Evolutionary conservation across 1,139 yeast species (phyloP), one percentile per base, ranked within the genome.

Genomic region (Meyerozyma athensensis): DNA sequence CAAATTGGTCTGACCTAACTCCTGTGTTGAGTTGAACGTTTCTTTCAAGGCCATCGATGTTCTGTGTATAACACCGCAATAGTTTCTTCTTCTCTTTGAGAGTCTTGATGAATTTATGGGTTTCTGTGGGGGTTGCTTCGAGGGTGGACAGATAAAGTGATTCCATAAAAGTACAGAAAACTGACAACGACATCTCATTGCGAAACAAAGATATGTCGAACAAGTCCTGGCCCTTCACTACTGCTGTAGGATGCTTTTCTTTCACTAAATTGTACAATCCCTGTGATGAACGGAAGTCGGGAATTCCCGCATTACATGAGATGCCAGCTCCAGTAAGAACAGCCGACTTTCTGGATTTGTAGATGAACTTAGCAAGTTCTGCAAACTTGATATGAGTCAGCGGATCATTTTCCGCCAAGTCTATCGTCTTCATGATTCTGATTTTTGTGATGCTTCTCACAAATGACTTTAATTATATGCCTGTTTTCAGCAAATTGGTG

Each of bases 271-370:
- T 79, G 63, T 90, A 90, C 18, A 90, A 70, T 2, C 97, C 97
- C 47, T 83, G 79, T 13, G 80, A 68, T 2, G 95, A 85, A 41
- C 97, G 72, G 58, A 90, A 90, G 58, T 90, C 97, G 1, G 97
- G 97, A 39, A 90, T 90, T 0, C 97, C 97, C 1, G 97, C 97
- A 56, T 86, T 87, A 57, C 97, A 87, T 19, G 96, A 86, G 41
- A 90, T 86, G 2, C 97, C 97, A 2, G 97, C 97, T 7, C 97
- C 97, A 0, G 97, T 87, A 39, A 89, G 70, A 7, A 81, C 70
- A 9, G 81, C 65, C 33, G 81, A 65, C 52, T 72, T 77, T 43
- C 71, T 71, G 36, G 70, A 46, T 48, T 79, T 68, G 46, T 63
- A 68, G 9, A 83, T 63, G 36, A 50, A 35, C 45, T 67, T 68